Evolutionary conservation across 331 rosid genomes (phyloP).

Genomic region (Quercus lobata): DNA sequence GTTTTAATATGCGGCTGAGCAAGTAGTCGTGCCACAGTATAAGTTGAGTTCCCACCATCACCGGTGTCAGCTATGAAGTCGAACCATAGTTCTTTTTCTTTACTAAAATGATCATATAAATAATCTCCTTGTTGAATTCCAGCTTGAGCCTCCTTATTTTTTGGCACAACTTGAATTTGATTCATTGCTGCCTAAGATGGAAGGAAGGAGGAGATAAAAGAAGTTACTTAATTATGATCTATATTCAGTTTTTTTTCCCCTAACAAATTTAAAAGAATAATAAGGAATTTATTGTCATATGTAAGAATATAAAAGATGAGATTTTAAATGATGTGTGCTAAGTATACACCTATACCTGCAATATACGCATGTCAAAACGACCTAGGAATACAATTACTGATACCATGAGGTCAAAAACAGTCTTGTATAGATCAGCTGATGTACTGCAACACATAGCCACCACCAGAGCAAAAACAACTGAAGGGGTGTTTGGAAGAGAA

Average conservation of each 20-base stretch:
- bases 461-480: slow-evolving; percentile 18
- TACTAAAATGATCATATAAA: slow-evolving; percentile 59
- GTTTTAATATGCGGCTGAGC: slow-evolving; percentile 68
- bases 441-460: slow-evolving; percentile 60
- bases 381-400: slow-evolving; percentile 88
- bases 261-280: slow-evolving; percentile 4
- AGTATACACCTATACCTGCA: slow-evolving; percentile 91
- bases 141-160: slow-evolving; percentile 31
- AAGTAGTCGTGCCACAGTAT: slow-evolving; percentile 77
- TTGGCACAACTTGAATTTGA: slow-evolving; percentile 43
- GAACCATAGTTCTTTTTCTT: slow-evolving; percentile 82
- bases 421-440: slow-evolving; percentile 97
- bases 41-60: slow-evolving; percentile 96
- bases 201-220: slow-evolving; percentile 12
- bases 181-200: slow-evolving; percentile 80
- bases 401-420: slow-evolving; percentile 89
- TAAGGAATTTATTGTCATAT: slow-evolving; percentile 3
- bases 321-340: slow-evolving; percentile 11
- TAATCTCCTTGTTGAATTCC: slow-evolving; percentile 54
- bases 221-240: background rate
- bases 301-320: too few species aligned
- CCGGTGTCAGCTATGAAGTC: slow-evolving; percentile 99
- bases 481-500: background rate
- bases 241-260: background rate
- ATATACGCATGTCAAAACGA: slow-evolving; percentile 94